These are phyloP conservation scores for Phylloporus sp. DNA, from an alignment of 1,284 basidiomycete genomes.

Conservation along the genomic window DNA sequence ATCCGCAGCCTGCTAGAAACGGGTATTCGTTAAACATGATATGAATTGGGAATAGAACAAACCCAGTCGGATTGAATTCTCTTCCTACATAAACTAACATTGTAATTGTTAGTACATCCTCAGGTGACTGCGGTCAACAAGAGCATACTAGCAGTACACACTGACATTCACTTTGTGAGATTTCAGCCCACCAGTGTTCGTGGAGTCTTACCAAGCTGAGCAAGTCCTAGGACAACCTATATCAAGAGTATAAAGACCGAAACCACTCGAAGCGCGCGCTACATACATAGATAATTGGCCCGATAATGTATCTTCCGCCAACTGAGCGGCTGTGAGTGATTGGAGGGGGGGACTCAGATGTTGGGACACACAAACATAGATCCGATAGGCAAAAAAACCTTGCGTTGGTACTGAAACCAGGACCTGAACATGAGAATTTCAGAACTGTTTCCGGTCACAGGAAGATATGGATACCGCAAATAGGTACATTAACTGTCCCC, in stretches of 20 bases:
- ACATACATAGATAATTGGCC: constrained; percentile 13
- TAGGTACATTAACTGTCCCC: neutral
- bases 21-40: too few relatives aligned
- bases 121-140: too few relatives aligned
- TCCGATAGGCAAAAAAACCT: constrained; percentile 9
- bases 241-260: neutral
- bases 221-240: neutral
- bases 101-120: too few relatives aligned
- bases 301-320: constrained; percentile 7
- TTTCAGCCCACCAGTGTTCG: too few relatives aligned
- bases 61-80: too few relatives aligned
- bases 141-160: too few relatives aligned
- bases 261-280: neutral
- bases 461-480: neutral
- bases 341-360: too few relatives aligned
- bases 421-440: constrained; percentile 8
- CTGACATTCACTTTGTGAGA: too few relatives aligned
- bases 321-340: constrained; percentile 5
- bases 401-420: constrained; percentile 3
- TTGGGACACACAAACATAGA: constrained; percentile 16
- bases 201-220: too few relatives aligned
- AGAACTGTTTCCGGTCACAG: neutral
- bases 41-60: too few relatives aligned
- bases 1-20: too few relatives aligned
- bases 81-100: too few relatives aligned